Evolutionary conservation across 2,329 filamentous ascomycete genomes (phyloP), one percentile per base, ranked within the genome.

Genomic region (Thielaviopsis euricoi): DNA sequence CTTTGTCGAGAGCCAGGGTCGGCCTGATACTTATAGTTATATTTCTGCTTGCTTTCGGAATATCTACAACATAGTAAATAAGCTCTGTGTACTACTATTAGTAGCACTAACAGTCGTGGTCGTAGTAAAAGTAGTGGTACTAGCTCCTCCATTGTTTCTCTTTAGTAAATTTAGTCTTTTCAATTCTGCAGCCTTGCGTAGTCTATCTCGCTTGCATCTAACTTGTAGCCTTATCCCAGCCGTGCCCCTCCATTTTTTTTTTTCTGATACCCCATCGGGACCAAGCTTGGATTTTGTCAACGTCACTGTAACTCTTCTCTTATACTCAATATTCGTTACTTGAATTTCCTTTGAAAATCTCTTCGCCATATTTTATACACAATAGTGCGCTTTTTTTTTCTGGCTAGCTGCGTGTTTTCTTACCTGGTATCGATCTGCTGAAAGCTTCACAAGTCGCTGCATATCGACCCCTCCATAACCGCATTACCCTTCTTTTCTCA

Each of bases 191-290:
- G 37, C 37, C 37, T 43, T 10, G 37, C 37, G 37, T 43, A 43
- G 37, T 43, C n/a, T 43, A 15, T 43, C 37, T 40, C 33, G 33
- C 33, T 43, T 43, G 37, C 37, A 17, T 43, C n/a, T 43, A 5
- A 10, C 37, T 43, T 3, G 37, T 43, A 43, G 37, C 37, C 37
- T 43, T 43, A n/a, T 43, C 15, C 37, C 37, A 43, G 15, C 37
- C 10, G 37, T 7, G 37, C 37, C 37, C 37, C 37, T 43, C 37
- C 15, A 43, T 43, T 43, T 43, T 43, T 43, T 43, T 62, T 53
- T 69, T 70, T 72, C 71, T 37, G 56, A n/a, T n/a, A n/a, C 48
- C 52, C 21, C 21, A 52, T 33, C 52, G 54, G 56, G 57, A 26
- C 55, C 59, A 59, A 60, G 60, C 19, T 25, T 56, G 22, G 25